These are phyloP conservation scores for Ceratorhiza oryzae-sativae DNA, from an alignment of 1,284 basidiomycete genomes.

Conservation along the genomic window DNA sequence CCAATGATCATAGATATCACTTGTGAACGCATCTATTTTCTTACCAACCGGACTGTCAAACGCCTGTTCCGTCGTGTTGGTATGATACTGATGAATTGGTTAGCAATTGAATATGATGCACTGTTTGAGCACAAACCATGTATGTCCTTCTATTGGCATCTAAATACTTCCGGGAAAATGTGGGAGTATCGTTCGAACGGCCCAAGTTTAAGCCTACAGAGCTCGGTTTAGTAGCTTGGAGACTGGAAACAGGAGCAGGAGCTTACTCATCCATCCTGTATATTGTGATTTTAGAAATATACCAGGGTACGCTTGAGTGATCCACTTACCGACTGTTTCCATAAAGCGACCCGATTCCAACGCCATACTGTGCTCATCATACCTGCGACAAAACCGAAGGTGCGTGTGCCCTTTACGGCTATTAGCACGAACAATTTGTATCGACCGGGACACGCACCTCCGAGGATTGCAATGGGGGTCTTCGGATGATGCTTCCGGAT, in stretches of 20 bases:
- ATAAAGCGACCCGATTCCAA: constrained; percentile 36
- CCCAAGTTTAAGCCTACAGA: constrained; percentile 6
- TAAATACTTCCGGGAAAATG: constrained; percentile 23
- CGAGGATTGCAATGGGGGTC: constrained; percentile 24
- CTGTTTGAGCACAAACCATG: constrained; percentile 16
- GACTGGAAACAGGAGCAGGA: background rate
- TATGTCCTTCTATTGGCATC: constrained; percentile 28
- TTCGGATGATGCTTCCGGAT: constrained; percentile 28
- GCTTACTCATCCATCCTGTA: constrained; percentile 37
- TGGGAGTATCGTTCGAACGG: background rate
- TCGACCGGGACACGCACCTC: constrained; percentile 6
- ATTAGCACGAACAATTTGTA: background rate
- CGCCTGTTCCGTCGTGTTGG: constrained; percentile 21
- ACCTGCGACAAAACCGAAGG: constrained; percentile 19
- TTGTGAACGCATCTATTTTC: constrained; percentile 22
- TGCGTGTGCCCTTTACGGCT: constrained; percentile 21
- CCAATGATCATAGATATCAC: constrained; percentile 1
- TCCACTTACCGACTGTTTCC: constrained; percentile 32
- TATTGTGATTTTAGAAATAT: background rate
- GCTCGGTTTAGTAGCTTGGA: background rate
- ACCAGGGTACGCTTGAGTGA: background rate
- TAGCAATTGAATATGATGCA: background rate
- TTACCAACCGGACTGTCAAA: constrained; percentile 12
- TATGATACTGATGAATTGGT: constrained; percentile 16
- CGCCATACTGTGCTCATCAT: constrained; percentile 26